Percentiles rank a stretch among this genome's conserved stretches.
phyloP scores from a whole-genome alignment of 2,329 filamentous ascomycete species.

The Corniculantispora saksenae region DNA sequence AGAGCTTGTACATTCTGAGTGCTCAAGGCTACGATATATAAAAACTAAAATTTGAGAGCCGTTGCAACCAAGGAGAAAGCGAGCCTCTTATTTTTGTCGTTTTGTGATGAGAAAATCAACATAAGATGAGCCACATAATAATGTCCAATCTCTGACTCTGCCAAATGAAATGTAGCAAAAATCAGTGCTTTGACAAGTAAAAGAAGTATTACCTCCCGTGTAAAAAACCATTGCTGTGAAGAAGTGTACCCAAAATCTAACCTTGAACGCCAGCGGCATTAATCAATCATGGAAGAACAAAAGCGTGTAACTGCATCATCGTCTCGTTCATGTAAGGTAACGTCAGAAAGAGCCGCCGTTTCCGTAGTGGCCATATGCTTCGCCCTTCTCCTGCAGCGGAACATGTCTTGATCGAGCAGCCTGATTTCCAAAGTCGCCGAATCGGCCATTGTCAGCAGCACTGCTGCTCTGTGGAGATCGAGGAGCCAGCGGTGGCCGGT shows the following conservation, averaged over 20 bases:
- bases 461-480: slow-evolving; percentile 25
- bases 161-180: not conserved
- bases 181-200: not conserved
- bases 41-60: slow-evolving; percentile 6
- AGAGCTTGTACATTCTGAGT: slow-evolving; percentile 25
- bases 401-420: slow-evolving; percentile 30
- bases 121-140: not conserved
- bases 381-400: slow-evolving; percentile 34
- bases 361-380: slow-evolving; percentile 39
- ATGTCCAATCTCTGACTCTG: not conserved
- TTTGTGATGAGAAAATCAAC: not conserved
- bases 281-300: not conserved
- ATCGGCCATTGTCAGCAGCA: slow-evolving; percentile 23
- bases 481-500: slow-evolving; percentile 31
- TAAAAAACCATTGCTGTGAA: not conserved
- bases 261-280: not conserved
- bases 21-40: slow-evolving; percentile 25
- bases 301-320: not conserved
- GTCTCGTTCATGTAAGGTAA: not conserved
- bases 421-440: slow-evolving; percentile 29
- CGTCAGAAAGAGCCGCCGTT: not conserved
- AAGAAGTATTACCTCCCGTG: slow-evolving; percentile 2
- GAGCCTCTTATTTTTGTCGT: not conserved
- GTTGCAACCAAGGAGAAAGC: slow-evolving; percentile 3
- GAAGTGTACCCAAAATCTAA: slow-evolving; percentile 1